Evolutionary conservation across 495 filamentous ascomycete genomes (phyloP).

Genomic region (Trichoderma parareesei): DNA sequence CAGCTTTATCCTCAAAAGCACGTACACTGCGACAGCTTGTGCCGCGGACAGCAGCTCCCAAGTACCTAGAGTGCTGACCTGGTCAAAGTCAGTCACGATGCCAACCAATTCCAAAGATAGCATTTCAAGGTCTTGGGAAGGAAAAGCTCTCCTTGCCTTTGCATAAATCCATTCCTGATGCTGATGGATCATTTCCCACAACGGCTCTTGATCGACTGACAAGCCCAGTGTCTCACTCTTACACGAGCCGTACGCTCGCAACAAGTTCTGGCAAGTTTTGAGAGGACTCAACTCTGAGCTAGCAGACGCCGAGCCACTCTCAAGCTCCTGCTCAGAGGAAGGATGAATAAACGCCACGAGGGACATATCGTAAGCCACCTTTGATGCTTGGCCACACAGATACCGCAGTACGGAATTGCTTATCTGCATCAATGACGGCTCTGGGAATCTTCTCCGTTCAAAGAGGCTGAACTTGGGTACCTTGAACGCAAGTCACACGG

Average conservation of each 20-base stretch:
- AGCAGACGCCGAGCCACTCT: neutral
- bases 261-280: neutral
- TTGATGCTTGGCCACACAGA: slow-evolving; percentile 1
- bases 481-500: neutral
- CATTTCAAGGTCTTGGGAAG: neutral
- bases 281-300: neutral
- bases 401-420: neutral
- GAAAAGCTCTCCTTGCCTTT: neutral
- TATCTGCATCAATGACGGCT: neutral
- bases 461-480: neutral
- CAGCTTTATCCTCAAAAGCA: neutral
- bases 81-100: neutral
- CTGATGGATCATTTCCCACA: neutral
- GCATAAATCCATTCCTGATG: slow-evolving; percentile 2
- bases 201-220: neutral
- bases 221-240: neutral
- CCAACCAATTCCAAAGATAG: too few relatives aligned
- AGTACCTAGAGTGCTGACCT: neutral
- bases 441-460: neutral
- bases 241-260: neutral
- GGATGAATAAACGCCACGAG: neutral
- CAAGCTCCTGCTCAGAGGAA: neutral
- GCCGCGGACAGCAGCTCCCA: slow-evolving; percentile 1
- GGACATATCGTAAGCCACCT: neutral
- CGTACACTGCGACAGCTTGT: neutral